These are phyloP conservation scores for Boletellus deceptivus DNA, from an alignment of 1,284 basidiomycete genomes.

Conservation along the genomic window DNA sequence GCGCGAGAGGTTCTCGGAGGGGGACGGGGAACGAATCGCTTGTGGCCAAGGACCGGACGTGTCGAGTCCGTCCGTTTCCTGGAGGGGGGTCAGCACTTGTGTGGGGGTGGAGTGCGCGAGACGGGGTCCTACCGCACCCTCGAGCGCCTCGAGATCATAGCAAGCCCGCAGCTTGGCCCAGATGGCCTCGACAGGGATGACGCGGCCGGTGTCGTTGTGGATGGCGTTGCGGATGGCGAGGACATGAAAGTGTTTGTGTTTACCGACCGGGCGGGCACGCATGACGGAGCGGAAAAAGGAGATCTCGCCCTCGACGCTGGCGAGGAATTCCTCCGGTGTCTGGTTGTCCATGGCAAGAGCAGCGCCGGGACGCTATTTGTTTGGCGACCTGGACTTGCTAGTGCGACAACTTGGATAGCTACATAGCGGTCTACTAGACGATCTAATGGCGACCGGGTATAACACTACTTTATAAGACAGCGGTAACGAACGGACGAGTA, in stretches of 20 bases:
- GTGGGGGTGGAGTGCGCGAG: not conserved
- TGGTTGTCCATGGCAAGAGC: slow-evolving; percentile 27
- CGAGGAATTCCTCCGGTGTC: slow-evolving; percentile 46
- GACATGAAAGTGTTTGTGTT: slow-evolving; percentile 77
- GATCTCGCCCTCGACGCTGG: slow-evolving; percentile 76
- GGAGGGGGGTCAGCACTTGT: slow-evolving; percentile 1
- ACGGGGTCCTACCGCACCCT: slow-evolving; percentile 50
- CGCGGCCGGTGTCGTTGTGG: slow-evolving; percentile 63
- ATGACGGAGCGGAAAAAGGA: slow-evolving; percentile 76
- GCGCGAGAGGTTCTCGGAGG: slow-evolving; percentile 58
- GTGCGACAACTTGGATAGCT: slow-evolving; percentile 23
- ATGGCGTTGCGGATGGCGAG: slow-evolving; percentile 72
- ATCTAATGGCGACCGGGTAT: slow-evolving; percentile 22
- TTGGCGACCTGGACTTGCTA: slow-evolving; percentile 17
- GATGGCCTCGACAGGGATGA: slow-evolving; percentile 60
- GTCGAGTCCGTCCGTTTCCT: slow-evolving; percentile 67
- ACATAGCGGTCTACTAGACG: slow-evolving; percentile 17
- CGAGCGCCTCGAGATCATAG: slow-evolving; percentile 77
- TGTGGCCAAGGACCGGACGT: slow-evolving; percentile 47
- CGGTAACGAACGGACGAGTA: slow-evolving; percentile 23
- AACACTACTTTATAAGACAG: slow-evolving; percentile 27
- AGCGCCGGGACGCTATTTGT: slow-evolving; percentile 10
- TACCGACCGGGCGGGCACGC: slow-evolving; percentile 73
- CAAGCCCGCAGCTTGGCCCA: slow-evolving; percentile 72
- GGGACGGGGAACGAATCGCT: slow-evolving; percentile 57